phyloP scores from a whole-genome alignment of 2,329 filamentous ascomycete genomes.

The Aureobasidium sp. region DNA sequence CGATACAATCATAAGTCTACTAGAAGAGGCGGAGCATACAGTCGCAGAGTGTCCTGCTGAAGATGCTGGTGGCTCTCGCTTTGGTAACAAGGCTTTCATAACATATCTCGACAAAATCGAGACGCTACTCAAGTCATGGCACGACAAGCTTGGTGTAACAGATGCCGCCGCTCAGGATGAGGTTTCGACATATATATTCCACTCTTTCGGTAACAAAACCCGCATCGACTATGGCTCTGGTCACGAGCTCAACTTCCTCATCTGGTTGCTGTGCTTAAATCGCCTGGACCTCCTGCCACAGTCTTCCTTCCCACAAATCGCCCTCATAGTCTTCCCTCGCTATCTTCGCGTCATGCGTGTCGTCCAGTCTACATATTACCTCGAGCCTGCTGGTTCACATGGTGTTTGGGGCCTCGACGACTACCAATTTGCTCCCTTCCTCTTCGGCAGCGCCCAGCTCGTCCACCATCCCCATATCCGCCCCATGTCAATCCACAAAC shows the following conservation, averaged over 20 bases:
- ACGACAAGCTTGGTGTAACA: slow-evolving; percentile 51
- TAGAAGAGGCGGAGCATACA: slow-evolving; percentile 62
- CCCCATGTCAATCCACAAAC: slow-evolving; percentile 67
- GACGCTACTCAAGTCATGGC: slow-evolving; percentile 50
- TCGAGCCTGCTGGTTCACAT: slow-evolving; percentile 63
- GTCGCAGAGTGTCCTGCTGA: slow-evolving; percentile 67
- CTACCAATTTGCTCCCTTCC: slow-evolving; percentile 48
- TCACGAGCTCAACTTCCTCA: slow-evolving; percentile 93
- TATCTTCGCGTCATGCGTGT: slow-evolving; percentile 84
- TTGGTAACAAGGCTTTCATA: slow-evolving; percentile 90
- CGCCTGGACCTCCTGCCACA: slow-evolving; percentile 60
- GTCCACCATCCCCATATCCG: slow-evolving; percentile 59
- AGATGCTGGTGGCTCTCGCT: slow-evolving; percentile 81
- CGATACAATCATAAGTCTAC: slow-evolving; percentile 57
- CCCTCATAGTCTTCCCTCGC: slow-evolving; percentile 69
- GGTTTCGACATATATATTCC: slow-evolving; percentile 68
- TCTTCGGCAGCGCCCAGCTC: slow-evolving; percentile 43
- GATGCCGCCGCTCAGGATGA: slow-evolving; percentile 54
- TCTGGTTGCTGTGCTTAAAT: slow-evolving; percentile 93
- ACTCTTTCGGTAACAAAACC: slow-evolving; percentile 77
- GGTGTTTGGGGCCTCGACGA: slow-evolving; percentile 49
- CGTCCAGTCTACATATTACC: slow-evolving; percentile 87
- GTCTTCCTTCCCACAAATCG: slow-evolving; percentile 64
- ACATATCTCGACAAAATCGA: slow-evolving; percentile 64
- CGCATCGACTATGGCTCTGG: slow-evolving; percentile 96